These are phyloP conservation scores for Setomelanomma holmii DNA, from an alignment of 2,329 filamentous ascomycete genomes.

Conservation along the genomic window DNA sequence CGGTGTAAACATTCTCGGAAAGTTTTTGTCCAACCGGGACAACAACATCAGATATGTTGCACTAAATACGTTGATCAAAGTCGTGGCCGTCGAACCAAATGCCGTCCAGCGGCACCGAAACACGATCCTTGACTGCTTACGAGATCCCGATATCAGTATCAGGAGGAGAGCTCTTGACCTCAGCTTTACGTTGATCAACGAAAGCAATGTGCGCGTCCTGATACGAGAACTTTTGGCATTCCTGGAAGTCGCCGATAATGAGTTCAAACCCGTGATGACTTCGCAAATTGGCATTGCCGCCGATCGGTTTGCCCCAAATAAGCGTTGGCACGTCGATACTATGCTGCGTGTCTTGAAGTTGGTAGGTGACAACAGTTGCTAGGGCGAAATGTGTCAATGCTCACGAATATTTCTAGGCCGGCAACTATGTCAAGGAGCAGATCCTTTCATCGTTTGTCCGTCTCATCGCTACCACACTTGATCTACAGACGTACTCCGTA, in stretches of 20 bases:
- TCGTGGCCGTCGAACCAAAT: slow-evolving; percentile 96
- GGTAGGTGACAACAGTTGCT: slow-evolving; percentile 27
- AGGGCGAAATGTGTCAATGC: neutral
- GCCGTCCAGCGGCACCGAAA: slow-evolving; percentile 96
- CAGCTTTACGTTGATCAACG: slow-evolving; percentile 98
- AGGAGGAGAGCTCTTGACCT: slow-evolving; percentile 92
- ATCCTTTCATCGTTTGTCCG: slow-evolving; percentile 97
- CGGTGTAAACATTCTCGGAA: slow-evolving; percentile 97
- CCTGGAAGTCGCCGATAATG: slow-evolving; percentile 94
- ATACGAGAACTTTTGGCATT: slow-evolving; percentile 94
- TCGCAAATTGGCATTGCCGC: slow-evolving; percentile 97
- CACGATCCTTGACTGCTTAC: slow-evolving; percentile 93
- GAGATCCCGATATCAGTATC: slow-evolving; percentile 98
- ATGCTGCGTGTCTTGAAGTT: slow-evolving; percentile 93
- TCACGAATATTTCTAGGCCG: slow-evolving; percentile 61
- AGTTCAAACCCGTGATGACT: slow-evolving; percentile 99
- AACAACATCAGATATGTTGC: slow-evolving; percentile 99
- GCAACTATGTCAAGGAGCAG: slow-evolving; percentile 97
- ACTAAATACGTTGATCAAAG: slow-evolving; percentile 95
- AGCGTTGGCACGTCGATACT: slow-evolving; percentile 98
- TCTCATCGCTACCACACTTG: slow-evolving; percentile 90
- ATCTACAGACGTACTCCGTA: slow-evolving; percentile 94
- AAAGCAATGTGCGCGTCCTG: slow-evolving; percentile 90
- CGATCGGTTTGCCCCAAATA: slow-evolving; percentile 94
- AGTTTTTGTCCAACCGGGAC: slow-evolving; percentile 97